Base-by-base conservation (phyloP, 257 asterid species). In the Echites panduratus region DNA sequence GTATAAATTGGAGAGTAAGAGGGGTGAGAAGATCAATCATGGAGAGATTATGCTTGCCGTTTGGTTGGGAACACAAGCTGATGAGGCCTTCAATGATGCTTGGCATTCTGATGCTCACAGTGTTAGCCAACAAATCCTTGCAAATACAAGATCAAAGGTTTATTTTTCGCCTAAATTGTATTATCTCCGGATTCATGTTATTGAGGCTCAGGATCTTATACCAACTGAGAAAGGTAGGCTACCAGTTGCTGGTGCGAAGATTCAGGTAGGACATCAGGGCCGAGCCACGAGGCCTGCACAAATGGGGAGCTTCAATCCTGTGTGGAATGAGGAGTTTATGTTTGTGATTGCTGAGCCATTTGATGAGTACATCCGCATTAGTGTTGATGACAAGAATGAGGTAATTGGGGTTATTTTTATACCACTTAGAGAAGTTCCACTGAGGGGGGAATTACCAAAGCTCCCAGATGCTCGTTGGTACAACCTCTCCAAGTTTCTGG, bases 11-110 rank as follows among this genome's bases (percentile, higher is more conserved):
- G 75, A 68, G 71, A 86, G 84, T 45, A 90, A 87, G 79, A 87
- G 82, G 27, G 97, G 93, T 70, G 87, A 78, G 20, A 79, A 87
- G 74, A 71, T 75, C 32, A 70, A 65, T 67, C 82, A 78, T 1
- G 98, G 98, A 43, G 97, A 90, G 75, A 71, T 93, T 61, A 90
- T 93, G 98, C 89, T 93, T 52, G 97, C 96, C 0, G 89, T 90
- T 73, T 93, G 98, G 98, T 86, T 86, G 85, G 97, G 98, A 76
- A 92, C 98, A 47, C 98, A 92, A 75, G 98, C 98, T 7, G 98
- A 92, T 45, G 98, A 93, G 83, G 84, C 96, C 11, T 93, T 90
- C 65, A 97, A 96, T 0, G 91, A 90, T 32, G 98, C 97, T 10
- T 90, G 97, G 96, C 97, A 93, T 68, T 89, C 97, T 12, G 97